Evolutionary conservation across 192 early-diverging fungal genomes (phyloP).

Genomic region (Umbelopsis sp.): DNA sequence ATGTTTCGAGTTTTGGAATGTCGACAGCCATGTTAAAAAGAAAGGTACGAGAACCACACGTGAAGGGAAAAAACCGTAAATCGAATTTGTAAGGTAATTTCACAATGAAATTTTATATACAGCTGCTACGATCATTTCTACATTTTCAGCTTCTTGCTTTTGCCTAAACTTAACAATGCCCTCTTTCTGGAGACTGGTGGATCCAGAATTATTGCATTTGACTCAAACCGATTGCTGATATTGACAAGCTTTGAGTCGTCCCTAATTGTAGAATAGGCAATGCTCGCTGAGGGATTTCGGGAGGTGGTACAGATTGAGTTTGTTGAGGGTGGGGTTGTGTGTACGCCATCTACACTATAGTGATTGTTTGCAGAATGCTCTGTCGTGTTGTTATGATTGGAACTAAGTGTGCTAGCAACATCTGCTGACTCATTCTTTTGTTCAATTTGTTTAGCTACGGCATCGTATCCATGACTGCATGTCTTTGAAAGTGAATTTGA

Average conservation of each 20-base stretch:
- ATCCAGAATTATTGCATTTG: background rate
- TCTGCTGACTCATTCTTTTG: background rate
- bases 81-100: background rate
- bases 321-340: background rate
- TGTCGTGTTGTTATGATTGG: too few relatives aligned
- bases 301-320: background rate
- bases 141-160: constrained; percentile 11
- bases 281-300: background rate
- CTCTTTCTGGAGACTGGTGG: background rate
- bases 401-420: background rate
- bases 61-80: background rate
- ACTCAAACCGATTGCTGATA: background rate
- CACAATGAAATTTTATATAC: background rate
- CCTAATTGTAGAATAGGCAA: background rate
- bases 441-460: too few relatives aligned
- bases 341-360: background rate
- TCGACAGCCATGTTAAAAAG: background rate
- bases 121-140: background rate
- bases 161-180: background rate
- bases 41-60: background rate
- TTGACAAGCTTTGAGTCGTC: background rate
- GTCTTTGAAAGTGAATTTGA: too few relatives aligned
- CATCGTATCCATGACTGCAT: too few relatives aligned
- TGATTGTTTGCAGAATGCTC: background rate
- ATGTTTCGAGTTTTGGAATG: constrained; percentile 40